Base-by-base conservation (phyloP, 805 yeast species). In the Saccharomyces paradoxus region DNA sequence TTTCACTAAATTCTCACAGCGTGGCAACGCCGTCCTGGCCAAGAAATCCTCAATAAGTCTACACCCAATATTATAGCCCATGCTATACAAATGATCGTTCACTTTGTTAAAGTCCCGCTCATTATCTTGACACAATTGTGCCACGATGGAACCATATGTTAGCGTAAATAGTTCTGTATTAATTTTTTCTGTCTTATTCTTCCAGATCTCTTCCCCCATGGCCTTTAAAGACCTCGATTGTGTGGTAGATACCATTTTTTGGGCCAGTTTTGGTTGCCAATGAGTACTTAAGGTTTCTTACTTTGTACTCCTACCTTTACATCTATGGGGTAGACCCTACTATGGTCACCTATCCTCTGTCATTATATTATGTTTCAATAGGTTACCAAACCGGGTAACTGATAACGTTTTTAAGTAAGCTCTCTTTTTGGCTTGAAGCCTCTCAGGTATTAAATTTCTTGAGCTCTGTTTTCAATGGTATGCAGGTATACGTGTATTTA, bases 11-110 rank as follows among this genome's bases (percentile, higher is more conserved):
- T 81, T 77, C 24, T 77, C 76, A 69, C 99, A 94, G 56, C 99
- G 76, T 44, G 88, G 86, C 1, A 86, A 77, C n/a, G 89, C 91
- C 0, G 96, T 84, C 64, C 86, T 83, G 30, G 97, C 95, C 46
- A 94, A 75, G 64, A 92, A 89, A 67, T 94, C 99, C 65, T 94
- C 99, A 50, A 94, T 88, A 55, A 94, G 70, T 59, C 99, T 75
- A 50, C 90, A 74, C 1, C 99, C 99, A 46, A 94, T 94, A 67
- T 88, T 90, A 70, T 91, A 89, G 0, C 99, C 99, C 98, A 94
- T 92, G 59, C 82, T 81, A 63, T 85, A 96, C 50, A 94, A 76
- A 66, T 92, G 96, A 51, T 76, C 74, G 66, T 94, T 94, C 55
- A 94, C 96, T 63, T 84, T 84, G 6, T 65, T 67, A 68, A 89